Percentiles rank a stretch among this genome's conserved stretches.
These are phyloP conservation scores for Cystoderma amianthinum DNA, from an alignment of 768 basidiomycete genomes.

Conservation along the genomic window DNA sequence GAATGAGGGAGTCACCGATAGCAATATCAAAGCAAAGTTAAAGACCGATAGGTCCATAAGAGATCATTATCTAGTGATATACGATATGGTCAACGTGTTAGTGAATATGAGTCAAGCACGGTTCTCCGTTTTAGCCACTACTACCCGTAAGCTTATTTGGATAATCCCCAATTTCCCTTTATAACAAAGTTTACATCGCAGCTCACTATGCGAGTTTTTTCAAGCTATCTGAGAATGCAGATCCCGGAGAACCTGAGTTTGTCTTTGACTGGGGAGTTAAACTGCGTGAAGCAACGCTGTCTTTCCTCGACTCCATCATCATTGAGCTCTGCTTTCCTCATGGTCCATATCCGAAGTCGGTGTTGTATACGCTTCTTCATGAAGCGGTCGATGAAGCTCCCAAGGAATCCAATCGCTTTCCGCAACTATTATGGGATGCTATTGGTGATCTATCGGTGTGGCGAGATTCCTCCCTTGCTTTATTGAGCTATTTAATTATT, in stretches of 20 bases:
- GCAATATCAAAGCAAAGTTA: constrained; percentile 45
- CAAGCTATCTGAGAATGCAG: constrained; percentile 32
- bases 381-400: constrained; percentile 73
- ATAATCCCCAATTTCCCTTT: neutral
- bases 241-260: constrained; percentile 41
- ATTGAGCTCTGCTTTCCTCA: constrained; percentile 76
- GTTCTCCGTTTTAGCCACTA: constrained; percentile 64
- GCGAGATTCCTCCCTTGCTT: constrained; percentile 4
- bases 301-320: constrained; percentile 79
- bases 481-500: constrained; percentile 1
- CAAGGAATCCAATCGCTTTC: constrained; percentile 67
- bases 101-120: constrained; percentile 56
- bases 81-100: constrained; percentile 54
- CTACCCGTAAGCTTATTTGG: constrained; percentile 45
- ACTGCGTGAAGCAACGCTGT: constrained; percentile 58
- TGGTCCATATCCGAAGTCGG: constrained; percentile 56
- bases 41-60: constrained; percentile 43
- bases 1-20: constrained; percentile 48
- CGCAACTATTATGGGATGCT: constrained; percentile 75
- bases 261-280: constrained; percentile 56
- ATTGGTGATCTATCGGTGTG: constrained; percentile 74
- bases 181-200: constrained; percentile 17
- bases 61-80: constrained; percentile 54
- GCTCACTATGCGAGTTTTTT: constrained; percentile 72
- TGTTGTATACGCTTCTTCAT: constrained; percentile 60